Percentiles rank a stretch among this genome's conserved stretches.
Evolutionary conservation across 805 yeast species (phyloP).

Genomic region (Starmerella powellii): DNA sequence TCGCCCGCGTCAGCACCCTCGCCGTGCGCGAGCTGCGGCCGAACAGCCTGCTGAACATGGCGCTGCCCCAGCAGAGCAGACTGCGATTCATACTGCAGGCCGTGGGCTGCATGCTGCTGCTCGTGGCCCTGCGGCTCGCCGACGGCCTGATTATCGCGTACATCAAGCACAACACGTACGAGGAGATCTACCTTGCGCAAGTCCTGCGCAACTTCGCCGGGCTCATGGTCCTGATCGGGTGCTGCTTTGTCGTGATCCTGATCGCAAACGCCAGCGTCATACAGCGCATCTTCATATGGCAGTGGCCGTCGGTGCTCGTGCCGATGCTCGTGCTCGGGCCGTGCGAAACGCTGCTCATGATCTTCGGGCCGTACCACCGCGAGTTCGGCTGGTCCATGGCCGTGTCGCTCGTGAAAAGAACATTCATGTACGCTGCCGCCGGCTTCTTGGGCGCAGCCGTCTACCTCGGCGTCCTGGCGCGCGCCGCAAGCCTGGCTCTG

Average conservation of each 20-base stretch:
- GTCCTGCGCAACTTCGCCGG: conserved; percentile 18
- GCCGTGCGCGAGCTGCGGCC: conserved; percentile 9
- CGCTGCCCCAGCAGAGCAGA: background rate
- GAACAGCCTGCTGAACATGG: background rate
- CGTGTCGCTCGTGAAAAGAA: background rate
- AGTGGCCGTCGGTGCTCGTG: conserved; percentile 19
- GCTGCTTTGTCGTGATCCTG: conserved; percentile 19
- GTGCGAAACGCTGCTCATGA: conserved; percentile 1
- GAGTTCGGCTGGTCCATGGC: background rate
- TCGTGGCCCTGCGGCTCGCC: conserved; percentile 7
- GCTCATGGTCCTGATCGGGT: conserved; percentile 19
- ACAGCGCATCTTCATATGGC: conserved; percentile 19
- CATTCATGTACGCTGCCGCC: conserved; percentile 17
- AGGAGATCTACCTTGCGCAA: conserved; percentile 14
- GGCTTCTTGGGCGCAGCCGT: conserved; percentile 21
- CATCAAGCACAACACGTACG: conserved; percentile 2
- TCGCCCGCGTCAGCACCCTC: conserved; percentile 7
- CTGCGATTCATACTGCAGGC: background rate
- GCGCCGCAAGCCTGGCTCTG: conserved; percentile 21
- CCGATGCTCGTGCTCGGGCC: conserved; percentile 10
- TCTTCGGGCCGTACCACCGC: background rate
- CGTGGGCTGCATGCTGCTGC: background rate
- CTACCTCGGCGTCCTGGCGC: conserved; percentile 22
- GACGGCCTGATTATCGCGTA: conserved; percentile 7
- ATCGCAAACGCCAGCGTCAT: conserved; percentile 15